phyloP scores from a whole-genome alignment of 2,329 filamentous ascomycete genomes.

The Penicillium decumbens region DNA sequence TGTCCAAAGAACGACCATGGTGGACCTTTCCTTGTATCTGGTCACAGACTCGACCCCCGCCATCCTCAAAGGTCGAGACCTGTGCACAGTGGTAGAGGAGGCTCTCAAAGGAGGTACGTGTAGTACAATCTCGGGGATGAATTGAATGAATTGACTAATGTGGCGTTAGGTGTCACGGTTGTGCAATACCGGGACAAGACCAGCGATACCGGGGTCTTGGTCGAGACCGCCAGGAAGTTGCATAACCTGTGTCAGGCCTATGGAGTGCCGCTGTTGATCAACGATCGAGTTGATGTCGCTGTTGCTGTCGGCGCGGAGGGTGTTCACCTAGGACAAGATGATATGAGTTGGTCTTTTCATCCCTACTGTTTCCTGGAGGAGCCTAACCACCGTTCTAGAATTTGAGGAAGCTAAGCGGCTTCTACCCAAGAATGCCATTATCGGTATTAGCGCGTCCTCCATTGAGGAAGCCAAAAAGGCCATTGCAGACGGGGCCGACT shows the following conservation, averaged over 20 bases:
- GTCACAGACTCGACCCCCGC: conserved; percentile 89
- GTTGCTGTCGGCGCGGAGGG: conserved; percentile 82
- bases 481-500: conserved; percentile 73
- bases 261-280: conserved; percentile 78
- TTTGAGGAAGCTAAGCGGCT: conserved; percentile 63
- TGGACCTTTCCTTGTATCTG: conserved; percentile 80
- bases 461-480: conserved; percentile 68
- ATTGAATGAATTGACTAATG: conserved; percentile 20
- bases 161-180: conserved; percentile 59
- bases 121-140: conserved; percentile 1
- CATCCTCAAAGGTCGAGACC: conserved; percentile 67
- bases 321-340: conserved; percentile 92
- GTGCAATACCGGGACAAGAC: conserved; percentile 91
- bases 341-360: conserved; percentile 59
- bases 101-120: conserved; percentile 65
- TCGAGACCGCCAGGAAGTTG: conserved; percentile 65
- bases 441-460: conserved; percentile 80
- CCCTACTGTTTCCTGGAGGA: background rate
- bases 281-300: conserved; percentile 87
- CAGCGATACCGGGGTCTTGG: conserved; percentile 65
- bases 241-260: conserved; percentile 65
- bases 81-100: conserved; percentile 68
- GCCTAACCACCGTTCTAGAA: background rate
- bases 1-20: conserved; percentile 27
- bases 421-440: conserved; percentile 71